Evolutionary conservation across 2,329 filamentous ascomycete species (phyloP).

Genomic region (Phyllosticta paracitricarpa): DNA sequence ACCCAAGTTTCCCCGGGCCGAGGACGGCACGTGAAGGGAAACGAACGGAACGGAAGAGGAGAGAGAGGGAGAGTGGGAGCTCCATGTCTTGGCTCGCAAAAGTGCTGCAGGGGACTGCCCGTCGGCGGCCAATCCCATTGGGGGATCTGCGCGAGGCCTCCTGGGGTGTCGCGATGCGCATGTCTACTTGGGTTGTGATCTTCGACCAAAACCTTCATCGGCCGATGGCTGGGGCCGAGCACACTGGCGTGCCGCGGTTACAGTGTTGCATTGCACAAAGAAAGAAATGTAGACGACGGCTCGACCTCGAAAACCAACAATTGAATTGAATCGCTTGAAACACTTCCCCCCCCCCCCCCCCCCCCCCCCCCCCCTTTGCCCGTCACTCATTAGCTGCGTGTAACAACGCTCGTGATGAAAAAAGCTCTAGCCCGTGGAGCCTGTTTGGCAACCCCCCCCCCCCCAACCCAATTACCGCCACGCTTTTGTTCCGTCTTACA

Average conservation of each 20-base stretch:
- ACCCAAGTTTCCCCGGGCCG: slow-evolving; percentile 4
- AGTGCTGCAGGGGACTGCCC: background rate
- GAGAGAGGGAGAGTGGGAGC: background rate
- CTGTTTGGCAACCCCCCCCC: background rate
- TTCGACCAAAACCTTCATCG: background rate
- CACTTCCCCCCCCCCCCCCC: background rate
- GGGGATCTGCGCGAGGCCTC: slow-evolving; percentile 1
- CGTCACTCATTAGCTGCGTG: slow-evolving; percentile 10
- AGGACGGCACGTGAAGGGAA: slow-evolving; percentile 4
- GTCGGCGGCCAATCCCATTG: background rate
- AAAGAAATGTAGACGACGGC: background rate
- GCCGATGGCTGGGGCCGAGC: background rate
- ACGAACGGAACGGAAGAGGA: background rate
- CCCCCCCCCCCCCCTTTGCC: background rate
- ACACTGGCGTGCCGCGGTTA: background rate
- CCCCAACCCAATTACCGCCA: background rate
- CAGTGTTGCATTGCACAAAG: background rate
- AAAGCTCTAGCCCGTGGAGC: background rate
- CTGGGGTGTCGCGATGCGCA: background rate
- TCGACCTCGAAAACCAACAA: background rate
- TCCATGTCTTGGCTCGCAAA: background rate
- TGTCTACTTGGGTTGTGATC: background rate
- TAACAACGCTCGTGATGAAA: slow-evolving; percentile 8
- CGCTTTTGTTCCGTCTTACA: slow-evolving; percentile 33
- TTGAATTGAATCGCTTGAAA: background rate